These are phyloP conservation scores for Mucor piriformis DNA, from an alignment of 371 early-diverging fungal species.

Conservation along the genomic window DNA sequence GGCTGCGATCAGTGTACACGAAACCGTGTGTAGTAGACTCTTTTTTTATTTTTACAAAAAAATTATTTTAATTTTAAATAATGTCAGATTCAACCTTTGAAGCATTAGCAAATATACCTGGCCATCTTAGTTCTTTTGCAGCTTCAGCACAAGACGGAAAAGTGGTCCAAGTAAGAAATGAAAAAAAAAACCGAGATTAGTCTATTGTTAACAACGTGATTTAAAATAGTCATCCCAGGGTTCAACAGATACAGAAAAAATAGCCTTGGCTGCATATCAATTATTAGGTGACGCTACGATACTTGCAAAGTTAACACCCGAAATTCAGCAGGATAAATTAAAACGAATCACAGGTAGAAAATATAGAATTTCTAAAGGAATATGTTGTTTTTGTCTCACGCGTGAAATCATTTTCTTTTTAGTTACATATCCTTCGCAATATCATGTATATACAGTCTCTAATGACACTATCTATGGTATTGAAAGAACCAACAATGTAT, in stretches of 20 bases:
- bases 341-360: conserved; percentile 27
- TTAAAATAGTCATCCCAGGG: conserved; percentile 11
- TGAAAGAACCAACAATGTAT: conserved; percentile 18
- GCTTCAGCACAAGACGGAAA: conserved; percentile 25
- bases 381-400: background rate
- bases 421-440: conserved; percentile 34
- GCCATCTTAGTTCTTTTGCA: conserved; percentile 30
- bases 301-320: conserved; percentile 17
- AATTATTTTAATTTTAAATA: background rate
- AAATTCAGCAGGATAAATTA: conserved; percentile 26
- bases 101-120: conserved; percentile 24
- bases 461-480: conserved; percentile 42
- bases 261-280: conserved; percentile 26
- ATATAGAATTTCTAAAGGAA: background rate
- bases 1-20: too few species aligned
- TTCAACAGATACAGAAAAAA: conserved; percentile 1
- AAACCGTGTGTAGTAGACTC: background rate
- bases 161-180: conserved; percentile 21
- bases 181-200: background rate
- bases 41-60: background rate
- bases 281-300: conserved; percentile 23
- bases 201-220: too few species aligned
- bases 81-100: conserved; percentile 36
- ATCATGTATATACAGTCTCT: conserved; percentile 31
- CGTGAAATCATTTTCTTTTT: background rate